Conservation (phyloP, 2,329 filamentous ascomycete species). For the Podosphaera aphanis region DNA sequence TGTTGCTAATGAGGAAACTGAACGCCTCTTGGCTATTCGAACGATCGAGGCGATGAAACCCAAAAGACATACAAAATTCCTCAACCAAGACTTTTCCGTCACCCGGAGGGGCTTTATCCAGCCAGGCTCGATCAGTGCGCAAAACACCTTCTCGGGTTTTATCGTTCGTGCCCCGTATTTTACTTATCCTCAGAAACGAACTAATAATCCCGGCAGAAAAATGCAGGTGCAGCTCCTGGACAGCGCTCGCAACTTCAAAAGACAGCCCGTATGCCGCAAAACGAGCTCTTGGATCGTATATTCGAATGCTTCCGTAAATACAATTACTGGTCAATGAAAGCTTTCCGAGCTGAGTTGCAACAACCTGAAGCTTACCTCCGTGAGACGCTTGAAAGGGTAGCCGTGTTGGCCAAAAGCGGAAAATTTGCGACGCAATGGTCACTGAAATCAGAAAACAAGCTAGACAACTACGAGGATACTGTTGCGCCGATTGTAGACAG, state of each 20-base stretch:
- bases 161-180: conserved; percentile 25
- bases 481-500: conserved; percentile 23
- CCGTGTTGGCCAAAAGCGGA: conserved; percentile 59
- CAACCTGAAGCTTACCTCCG: conserved; percentile 91
- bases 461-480: conserved; percentile 28
- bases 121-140: conserved; percentile 25
- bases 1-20: conserved; percentile 46
- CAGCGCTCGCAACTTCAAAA: conserved; percentile 55
- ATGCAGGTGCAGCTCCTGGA: conserved; percentile 23
- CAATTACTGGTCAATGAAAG: conserved; percentile 85
- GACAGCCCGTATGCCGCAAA: conserved; percentile 69
- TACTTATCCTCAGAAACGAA: not conserved
- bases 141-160: conserved; percentile 25
- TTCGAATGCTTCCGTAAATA: conserved; percentile 66
- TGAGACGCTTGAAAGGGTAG: conserved; percentile 61
- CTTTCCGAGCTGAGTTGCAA: conserved; percentile 49
- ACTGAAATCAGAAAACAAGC: conserved; percentile 45
- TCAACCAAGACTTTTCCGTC: conserved; percentile 11
- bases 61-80: conserved; percentile 27
- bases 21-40: conserved; percentile 33
- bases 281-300: conserved; percentile 68
- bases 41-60: conserved; percentile 36
- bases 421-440: conserved; percentile 72
- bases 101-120: conserved; percentile 26
- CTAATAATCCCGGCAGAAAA: conserved; percentile 24